Conservation (phyloP, 257 asterid genomes). For the Penstemon barbatus region DNA sequence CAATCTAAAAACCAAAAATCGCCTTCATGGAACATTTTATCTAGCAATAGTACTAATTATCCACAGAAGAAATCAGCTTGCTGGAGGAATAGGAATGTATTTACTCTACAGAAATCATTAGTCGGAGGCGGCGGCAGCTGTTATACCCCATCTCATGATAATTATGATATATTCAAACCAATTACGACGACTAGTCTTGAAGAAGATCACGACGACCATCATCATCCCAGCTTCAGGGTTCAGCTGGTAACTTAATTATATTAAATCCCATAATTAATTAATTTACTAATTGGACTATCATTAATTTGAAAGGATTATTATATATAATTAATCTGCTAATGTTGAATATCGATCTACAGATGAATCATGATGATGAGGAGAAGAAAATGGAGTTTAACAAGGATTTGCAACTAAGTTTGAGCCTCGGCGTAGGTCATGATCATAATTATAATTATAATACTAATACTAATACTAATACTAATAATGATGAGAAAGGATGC, state of each 20-base stretch:
- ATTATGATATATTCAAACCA: conserved; percentile 20
- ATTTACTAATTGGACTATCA: too few species aligned
- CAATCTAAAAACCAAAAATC: conserved; percentile 38
- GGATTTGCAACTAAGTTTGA: conserved; percentile 62
- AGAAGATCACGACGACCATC: not conserved
- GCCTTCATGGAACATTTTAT: conserved; percentile 31
- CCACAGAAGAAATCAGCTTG: conserved; percentile 28
- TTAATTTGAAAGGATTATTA: too few species aligned
- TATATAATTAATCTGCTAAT: too few species aligned
- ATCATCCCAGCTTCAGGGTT: conserved; percentile 20
- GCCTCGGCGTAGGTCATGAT: conserved; percentile 36
- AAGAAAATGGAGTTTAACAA: conserved; percentile 20
- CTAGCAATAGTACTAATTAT: not conserved
- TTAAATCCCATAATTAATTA: not conserved
- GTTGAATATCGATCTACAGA: conserved; percentile 37
- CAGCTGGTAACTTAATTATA: conserved; percentile 34
- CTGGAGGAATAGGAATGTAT: conserved; percentile 30
- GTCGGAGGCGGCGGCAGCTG: not conserved
- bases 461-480: not conserved
- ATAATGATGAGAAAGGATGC: conserved; percentile 37
- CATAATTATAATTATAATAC: conserved; percentile 2
- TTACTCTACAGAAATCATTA: conserved; percentile 28
- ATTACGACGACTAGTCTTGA: conserved; percentile 20
- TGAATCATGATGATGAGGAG: conserved; percentile 41
- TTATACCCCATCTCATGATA: conserved; percentile 16